Evolutionary conservation across 2,329 filamentous ascomycete species (phyloP).

Genomic region (Arthrobotrys conoides): DNA sequence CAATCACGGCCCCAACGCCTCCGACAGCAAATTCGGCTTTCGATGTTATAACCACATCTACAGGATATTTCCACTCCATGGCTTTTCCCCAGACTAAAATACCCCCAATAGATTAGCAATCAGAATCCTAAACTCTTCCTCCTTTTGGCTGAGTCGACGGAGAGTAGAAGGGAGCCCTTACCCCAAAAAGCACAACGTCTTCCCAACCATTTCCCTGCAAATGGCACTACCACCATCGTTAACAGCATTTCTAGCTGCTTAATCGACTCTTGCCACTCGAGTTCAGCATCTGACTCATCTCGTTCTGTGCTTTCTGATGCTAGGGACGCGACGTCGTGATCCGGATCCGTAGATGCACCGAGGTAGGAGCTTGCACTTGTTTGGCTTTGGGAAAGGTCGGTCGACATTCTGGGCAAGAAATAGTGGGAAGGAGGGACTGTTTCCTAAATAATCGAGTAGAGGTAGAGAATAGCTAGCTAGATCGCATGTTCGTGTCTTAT

Average conservation of each 20-base stretch:
- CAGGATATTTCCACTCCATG: conserved; percentile 64
- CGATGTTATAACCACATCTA: conserved; percentile 62
- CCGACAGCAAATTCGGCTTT: conserved; percentile 45
- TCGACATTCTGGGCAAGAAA: conserved; percentile 29
- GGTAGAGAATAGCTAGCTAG: background rate
- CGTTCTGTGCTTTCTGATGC: conserved; percentile 47
- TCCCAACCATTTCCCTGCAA: conserved; percentile 81
- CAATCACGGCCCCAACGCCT: conserved; percentile 39
- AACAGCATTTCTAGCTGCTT: conserved; percentile 93
- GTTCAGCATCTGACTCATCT: conserved; percentile 86
- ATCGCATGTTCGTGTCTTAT: conserved; percentile 27
- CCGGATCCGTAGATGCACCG: conserved; percentile 35
- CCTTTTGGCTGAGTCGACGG: background rate
- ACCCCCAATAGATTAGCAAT: conserved; percentile 6
- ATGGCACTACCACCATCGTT: conserved; percentile 94
- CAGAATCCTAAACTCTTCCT: background rate
- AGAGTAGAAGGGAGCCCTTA: conserved; percentile 64
- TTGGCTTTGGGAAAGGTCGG: conserved; percentile 47
- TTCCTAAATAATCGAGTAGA: background rate
- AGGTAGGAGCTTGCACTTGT: conserved; percentile 56
- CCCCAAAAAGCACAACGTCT: conserved; percentile 59
- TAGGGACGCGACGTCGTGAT: conserved; percentile 52
- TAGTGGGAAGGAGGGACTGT: background rate
- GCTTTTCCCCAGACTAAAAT: conserved; percentile 63
- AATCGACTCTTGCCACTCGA: conserved; percentile 93